Conservation (phyloP, 2,329 filamentous ascomycete genomes). For the Thermothelomyces thermophilus region DNA sequence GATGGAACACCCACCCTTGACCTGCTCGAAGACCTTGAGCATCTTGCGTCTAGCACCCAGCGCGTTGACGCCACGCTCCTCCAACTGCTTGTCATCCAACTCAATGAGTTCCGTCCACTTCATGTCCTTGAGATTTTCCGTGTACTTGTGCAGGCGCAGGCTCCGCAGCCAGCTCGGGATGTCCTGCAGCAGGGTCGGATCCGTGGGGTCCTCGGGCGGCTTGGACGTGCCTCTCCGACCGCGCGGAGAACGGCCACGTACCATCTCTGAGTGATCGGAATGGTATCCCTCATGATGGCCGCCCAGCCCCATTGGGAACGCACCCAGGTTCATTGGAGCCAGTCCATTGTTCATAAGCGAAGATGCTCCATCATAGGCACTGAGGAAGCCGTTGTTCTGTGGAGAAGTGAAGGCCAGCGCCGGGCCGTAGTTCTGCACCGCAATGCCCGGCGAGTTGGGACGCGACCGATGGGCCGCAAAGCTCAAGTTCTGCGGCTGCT, state of each 20-base stretch:
- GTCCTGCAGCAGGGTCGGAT: conserved; percentile 82
- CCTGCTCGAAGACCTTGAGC: conserved; percentile 98
- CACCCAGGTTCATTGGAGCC: conserved; percentile 62
- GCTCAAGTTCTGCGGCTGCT: conserved; percentile 44
- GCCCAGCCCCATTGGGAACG: conserved; percentile 55
- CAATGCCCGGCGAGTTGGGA: conserved; percentile 81
- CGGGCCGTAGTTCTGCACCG: conserved; percentile 63
- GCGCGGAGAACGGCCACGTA: conserved; percentile 82
- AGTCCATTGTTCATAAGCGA: conserved; percentile 66
- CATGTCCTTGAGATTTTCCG: conserved; percentile 94
- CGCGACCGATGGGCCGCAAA: conserved; percentile 70
- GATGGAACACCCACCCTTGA: conserved; percentile 55
- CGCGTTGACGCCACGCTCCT: conserved; percentile 89
- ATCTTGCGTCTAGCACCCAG: conserved; percentile 94
- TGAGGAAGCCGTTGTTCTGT: conserved; percentile 89
- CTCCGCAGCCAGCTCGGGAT: conserved; percentile 95
- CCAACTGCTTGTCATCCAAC: conserved; percentile 85
- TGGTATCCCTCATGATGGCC: conserved; percentile 75
- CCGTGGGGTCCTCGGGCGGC: conserved; percentile 94
- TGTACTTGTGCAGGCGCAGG: conserved; percentile 95
- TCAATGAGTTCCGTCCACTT: conserved; percentile 92
- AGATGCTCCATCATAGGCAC: conserved; percentile 73
- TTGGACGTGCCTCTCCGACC: conserved; percentile 92
- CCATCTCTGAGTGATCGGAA: conserved; percentile 88
- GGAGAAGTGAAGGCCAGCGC: conserved; percentile 75